Conservation (phyloP, 768 basidiomycete species). For the Tremella mesenterica region DNA sequence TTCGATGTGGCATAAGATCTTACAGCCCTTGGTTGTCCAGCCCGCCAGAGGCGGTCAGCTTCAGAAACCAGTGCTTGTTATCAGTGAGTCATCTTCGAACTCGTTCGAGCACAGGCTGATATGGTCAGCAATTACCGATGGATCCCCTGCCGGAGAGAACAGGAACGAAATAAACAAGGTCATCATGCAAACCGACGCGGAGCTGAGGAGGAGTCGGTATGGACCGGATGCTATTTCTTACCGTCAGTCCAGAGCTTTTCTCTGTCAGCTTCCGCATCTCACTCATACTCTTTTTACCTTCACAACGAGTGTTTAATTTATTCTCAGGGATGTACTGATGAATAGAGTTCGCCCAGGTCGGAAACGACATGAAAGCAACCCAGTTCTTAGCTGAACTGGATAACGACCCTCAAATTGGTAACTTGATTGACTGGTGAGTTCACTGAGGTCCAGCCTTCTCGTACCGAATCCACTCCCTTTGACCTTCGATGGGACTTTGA, state of each 20-base stretch:
- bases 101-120: slow-evolving; percentile 7
- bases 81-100: slow-evolving; percentile 27
- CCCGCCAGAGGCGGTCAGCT: slow-evolving; percentile 39
- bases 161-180: slow-evolving; percentile 41
- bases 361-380: slow-evolving; percentile 44
- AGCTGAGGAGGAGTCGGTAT: slow-evolving; percentile 38
- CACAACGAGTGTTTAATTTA: background rate
- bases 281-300: background rate
- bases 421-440: slow-evolving; percentile 41
- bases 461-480: too few relatives aligned
- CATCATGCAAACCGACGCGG: slow-evolving; percentile 35
- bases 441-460: too few relatives aligned
- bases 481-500: too few relatives aligned
- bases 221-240: slow-evolving; percentile 43
- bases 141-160: slow-evolving; percentile 37
- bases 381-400: slow-evolving; percentile 45
- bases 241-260: slow-evolving; percentile 21
- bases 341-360: slow-evolving; percentile 41
- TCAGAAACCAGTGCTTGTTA: slow-evolving; percentile 47
- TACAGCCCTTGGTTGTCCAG: slow-evolving; percentile 46
- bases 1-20: slow-evolving; percentile 43
- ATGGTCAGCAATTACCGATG: slow-evolving; percentile 33
- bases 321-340: background rate
- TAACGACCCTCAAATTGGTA: slow-evolving; percentile 43
- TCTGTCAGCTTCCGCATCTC: background rate